Conservation (phyloP, 1,284 basidiomycete species). For the Ceratobasidium sp. region DNA sequence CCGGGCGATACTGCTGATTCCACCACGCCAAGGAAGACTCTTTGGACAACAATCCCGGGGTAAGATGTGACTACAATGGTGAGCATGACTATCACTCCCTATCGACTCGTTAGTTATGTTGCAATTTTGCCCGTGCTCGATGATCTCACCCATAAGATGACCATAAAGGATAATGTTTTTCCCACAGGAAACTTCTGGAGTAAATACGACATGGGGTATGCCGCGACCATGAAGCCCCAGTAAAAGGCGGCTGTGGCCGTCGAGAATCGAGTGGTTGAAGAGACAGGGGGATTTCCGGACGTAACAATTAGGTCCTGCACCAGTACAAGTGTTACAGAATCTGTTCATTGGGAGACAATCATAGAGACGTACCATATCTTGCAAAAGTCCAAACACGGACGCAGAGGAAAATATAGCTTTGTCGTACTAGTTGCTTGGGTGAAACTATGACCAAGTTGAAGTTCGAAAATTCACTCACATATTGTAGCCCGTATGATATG, state of each 20-base stretch:
- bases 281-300: slow-evolving; percentile 42
- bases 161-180: slow-evolving; percentile 53
- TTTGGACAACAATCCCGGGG: slow-evolving; percentile 62
- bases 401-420: slow-evolving; percentile 64
- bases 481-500: slow-evolving; percentile 62
- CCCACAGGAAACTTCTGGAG: slow-evolving; percentile 61
- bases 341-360: neutral
- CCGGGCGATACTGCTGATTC: slow-evolving; percentile 63
- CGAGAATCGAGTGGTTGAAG: slow-evolving; percentile 48
- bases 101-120: slow-evolving; percentile 54
- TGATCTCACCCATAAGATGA: slow-evolving; percentile 51
- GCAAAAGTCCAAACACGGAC: slow-evolving; percentile 61
- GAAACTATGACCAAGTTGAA: neutral
- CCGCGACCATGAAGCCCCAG: slow-evolving; percentile 62
- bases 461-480: slow-evolving; percentile 49
- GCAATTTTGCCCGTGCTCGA: neutral
- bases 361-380: slow-evolving; percentile 42
- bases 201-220: slow-evolving; percentile 60
- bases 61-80: slow-evolving; percentile 60
- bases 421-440: slow-evolving; percentile 57
- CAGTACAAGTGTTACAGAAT: neutral
- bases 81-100: slow-evolving; percentile 63
- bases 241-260: slow-evolving; percentile 58
- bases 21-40: slow-evolving; percentile 61
- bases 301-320: slow-evolving; percentile 44